Evolutionary conservation across 768 basidiomycete genomes (phyloP), one percentile per base, ranked within the genome.

Genomic region (Exsudoporus frostii): DNA sequence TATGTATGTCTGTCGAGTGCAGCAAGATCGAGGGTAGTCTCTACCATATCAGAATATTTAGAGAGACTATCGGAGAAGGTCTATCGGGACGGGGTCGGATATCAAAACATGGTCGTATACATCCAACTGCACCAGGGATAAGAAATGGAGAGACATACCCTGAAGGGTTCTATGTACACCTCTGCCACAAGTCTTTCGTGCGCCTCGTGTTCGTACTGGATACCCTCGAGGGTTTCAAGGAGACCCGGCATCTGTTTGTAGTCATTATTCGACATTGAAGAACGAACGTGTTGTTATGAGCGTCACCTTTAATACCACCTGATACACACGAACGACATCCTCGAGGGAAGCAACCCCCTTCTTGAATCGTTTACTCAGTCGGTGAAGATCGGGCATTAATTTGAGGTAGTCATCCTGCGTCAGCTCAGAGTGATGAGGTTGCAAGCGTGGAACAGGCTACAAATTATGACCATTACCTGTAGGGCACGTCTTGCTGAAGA

Each of bases 241-340:
- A 98, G 74, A 24, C 85, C 88, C 3, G 90, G 85, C 19, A 97
- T 71, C 88, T 95, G 45, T 51, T 32, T 11, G n/a, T 5, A 24
- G 34, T 40, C 32, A 49, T 41, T 34, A n/a, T 27, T 57, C 1
- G 19, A 34, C 14, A 27, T 17, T 6, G 41, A 45, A 37, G 48
- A 27, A 39, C 15, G 22, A 53, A 40, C 14, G 38, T 14, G 7
- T 22, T 19, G 17, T 27, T 2, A 4, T 27, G 32, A 25, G 19
- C 20, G 8, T 43, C 50, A 92, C 92, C 75, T 90, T 90, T 24
- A 89, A 69, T 1, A 94, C 84, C 1, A 95, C 93, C 67, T 99
- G 96, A 66, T 98, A 98, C 0, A 96, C 88, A 2, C 96, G 84
- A 10, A 98, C 93, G 7, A 98, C 93, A 62, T 99, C 95, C 62